phyloP scores from a whole-genome alignment of 1,284 basidiomycete genomes.

The Kwoniella shivajii region DNA sequence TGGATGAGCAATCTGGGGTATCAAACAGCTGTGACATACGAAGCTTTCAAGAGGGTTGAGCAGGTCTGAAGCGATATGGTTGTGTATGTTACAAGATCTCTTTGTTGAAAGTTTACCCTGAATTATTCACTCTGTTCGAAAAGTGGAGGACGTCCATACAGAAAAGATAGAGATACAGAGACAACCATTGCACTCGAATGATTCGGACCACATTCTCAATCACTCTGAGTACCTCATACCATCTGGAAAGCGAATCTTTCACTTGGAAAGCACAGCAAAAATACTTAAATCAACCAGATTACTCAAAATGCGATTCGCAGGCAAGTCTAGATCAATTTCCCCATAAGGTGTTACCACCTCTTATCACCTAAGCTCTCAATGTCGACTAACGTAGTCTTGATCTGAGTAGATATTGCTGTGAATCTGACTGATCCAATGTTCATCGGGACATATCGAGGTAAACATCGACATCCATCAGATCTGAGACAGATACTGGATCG shows the following conservation, averaged over 20 bases:
- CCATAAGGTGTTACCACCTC: neutral
- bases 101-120: neutral
- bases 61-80: too few species aligned
- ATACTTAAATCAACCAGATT: neutral
- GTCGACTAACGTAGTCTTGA: neutral
- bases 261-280: too few species aligned
- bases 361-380: neutral
- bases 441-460: constrained; percentile 57
- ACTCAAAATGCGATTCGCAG: constrained; percentile 25
- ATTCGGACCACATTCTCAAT: too few species aligned
- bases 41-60: too few species aligned
- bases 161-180: neutral
- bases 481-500: constrained; percentile 65
- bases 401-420: constrained; percentile 56
- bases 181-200: neutral
- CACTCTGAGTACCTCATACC: neutral
- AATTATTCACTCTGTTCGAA: too few species aligned
- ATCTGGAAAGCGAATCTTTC: too few species aligned
- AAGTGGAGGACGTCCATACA: constrained; percentile 12
- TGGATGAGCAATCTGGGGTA: too few species aligned
- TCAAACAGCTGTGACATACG: too few species aligned
- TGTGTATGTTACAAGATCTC: neutral
- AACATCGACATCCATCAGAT: constrained; percentile 64
- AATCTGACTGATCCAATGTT: constrained; percentile 59
- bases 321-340: constrained; percentile 3